Conservation (phyloP, 2,329 filamentous ascomycete species). For the Kalmusia sp. region DNA sequence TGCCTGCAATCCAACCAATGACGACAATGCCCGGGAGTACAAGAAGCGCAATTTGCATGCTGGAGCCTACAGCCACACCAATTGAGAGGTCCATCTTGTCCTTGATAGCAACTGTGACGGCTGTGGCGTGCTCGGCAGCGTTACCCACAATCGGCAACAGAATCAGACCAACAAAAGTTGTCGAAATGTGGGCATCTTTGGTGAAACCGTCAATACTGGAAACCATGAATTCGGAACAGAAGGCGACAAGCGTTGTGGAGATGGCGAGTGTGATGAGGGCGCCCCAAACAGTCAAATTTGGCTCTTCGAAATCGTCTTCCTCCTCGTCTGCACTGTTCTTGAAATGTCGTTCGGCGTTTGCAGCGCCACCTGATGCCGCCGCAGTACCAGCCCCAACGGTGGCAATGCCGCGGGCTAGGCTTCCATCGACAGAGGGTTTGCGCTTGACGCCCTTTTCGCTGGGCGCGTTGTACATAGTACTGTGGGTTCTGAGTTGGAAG, state of each 20-base stretch:
- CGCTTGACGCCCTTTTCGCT: slow-evolving; percentile 77
- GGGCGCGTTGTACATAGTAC: slow-evolving; percentile 78
- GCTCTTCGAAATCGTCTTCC: slow-evolving; percentile 74
- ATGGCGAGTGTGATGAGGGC: slow-evolving; percentile 74
- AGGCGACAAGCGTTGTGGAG: slow-evolving; percentile 80
- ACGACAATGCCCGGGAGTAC: slow-evolving; percentile 67
- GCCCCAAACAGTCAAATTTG: slow-evolving; percentile 74
- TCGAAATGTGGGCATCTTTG: slow-evolving; percentile 55
- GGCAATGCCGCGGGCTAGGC: slow-evolving; percentile 59
- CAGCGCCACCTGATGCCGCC: slow-evolving; percentile 57
- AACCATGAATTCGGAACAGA: slow-evolving; percentile 75
- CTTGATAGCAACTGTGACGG: slow-evolving; percentile 67
- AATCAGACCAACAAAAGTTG: slow-evolving; percentile 69
- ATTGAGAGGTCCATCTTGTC: slow-evolving; percentile 75
- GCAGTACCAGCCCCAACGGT: slow-evolving; percentile 61
- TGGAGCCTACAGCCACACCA: slow-evolving; percentile 69
- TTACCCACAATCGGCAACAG: slow-evolving; percentile 71
- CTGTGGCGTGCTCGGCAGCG: slow-evolving; percentile 70
- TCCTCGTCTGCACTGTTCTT: slow-evolving; percentile 50
- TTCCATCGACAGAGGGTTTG: slow-evolving; percentile 54
- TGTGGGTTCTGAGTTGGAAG: slow-evolving; percentile 91
- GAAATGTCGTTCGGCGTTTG: slow-evolving; percentile 56
- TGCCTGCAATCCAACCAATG: slow-evolving; percentile 66
- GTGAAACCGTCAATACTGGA: slow-evolving; percentile 65
- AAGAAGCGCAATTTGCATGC: slow-evolving; percentile 70